A percentile compares a stretch with the other conserved stretches of the same genome.
phyloP scores from a whole-genome alignment of 495 filamentous ascomycete species.

The Cercophora newfieldiana region DNA sequence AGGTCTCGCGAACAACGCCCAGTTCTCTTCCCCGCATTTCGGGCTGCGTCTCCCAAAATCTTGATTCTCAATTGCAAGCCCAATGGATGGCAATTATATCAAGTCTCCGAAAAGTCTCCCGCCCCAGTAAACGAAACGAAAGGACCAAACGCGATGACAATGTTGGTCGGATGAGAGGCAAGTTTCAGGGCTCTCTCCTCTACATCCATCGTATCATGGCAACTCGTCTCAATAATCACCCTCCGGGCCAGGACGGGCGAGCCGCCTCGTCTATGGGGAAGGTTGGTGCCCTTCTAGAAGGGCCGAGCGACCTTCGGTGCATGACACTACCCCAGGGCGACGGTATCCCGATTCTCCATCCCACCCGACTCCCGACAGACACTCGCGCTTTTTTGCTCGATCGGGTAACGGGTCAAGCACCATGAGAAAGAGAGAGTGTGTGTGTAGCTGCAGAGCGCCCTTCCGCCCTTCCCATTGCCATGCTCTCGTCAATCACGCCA shows the following conservation, averaged over 20 bases:
- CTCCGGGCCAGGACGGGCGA: background rate
- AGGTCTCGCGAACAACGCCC: background rate
- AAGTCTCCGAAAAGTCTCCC: slow-evolving; percentile 11
- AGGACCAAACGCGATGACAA: background rate
- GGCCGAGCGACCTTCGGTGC: background rate
- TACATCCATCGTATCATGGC: background rate
- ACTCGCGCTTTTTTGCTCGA: background rate
- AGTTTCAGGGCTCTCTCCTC: background rate
- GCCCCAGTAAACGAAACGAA: background rate
- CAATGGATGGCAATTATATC: background rate
- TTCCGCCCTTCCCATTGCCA: background rate
- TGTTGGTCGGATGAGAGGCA: background rate
- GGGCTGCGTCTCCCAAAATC: background rate
- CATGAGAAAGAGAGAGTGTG: background rate
- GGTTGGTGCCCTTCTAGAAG: slow-evolving; percentile 1
- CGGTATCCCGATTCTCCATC: background rate
- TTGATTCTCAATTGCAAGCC: slow-evolving; percentile 3
- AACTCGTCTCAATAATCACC: background rate
- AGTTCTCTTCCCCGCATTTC: background rate
- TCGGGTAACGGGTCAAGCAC: background rate
- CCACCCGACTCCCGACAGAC: background rate
- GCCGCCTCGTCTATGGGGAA: background rate
- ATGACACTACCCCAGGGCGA: background rate
- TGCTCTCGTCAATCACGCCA: background rate
- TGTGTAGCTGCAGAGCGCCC: background rate